Percentiles rank a stretch among this genome's conserved stretches.
These are phyloP conservation scores for Phoma herbarum DNA, from an alignment of 2,329 filamentous ascomycete genomes.

Conservation along the genomic window DNA sequence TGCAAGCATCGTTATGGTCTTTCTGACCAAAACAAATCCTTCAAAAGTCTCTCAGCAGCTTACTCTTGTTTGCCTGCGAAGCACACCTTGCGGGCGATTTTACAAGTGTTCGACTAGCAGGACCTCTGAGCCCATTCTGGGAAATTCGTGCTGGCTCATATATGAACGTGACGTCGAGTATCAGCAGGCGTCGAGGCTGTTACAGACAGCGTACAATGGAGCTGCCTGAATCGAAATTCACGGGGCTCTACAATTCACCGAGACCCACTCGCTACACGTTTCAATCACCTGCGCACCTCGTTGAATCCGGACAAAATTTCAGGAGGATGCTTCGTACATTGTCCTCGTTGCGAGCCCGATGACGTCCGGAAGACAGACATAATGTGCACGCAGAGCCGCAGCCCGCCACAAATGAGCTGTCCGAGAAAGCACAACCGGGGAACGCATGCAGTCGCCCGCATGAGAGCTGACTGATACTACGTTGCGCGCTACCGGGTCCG, in stretches of 20 bases:
- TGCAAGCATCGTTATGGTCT: not conserved
- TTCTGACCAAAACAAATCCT: not conserved
- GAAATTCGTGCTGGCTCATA: not conserved
- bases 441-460: not conserved
- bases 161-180: not conserved
- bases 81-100: not conserved
- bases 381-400: not conserved
- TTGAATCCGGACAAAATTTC: not conserved
- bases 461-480: not conserved
- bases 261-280: slow-evolving; percentile 1
- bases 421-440: not conserved
- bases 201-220: not conserved
- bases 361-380: not conserved
- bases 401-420: not conserved
- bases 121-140: not conserved
- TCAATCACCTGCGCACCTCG: not conserved
- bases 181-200: not conserved
- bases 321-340: not conserved
- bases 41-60: not conserved
- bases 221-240: not conserved
- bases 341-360: not conserved
- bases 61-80: not conserved
- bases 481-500: not conserved
- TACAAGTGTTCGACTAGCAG: not conserved
- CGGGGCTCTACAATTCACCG: not conserved